A percentile compares a stretch with the other conserved stretches of the same genome.
phyloP scores from a whole-genome alignment of 2,329 filamentous ascomycete genomes.

The Eutypella sp. region DNA sequence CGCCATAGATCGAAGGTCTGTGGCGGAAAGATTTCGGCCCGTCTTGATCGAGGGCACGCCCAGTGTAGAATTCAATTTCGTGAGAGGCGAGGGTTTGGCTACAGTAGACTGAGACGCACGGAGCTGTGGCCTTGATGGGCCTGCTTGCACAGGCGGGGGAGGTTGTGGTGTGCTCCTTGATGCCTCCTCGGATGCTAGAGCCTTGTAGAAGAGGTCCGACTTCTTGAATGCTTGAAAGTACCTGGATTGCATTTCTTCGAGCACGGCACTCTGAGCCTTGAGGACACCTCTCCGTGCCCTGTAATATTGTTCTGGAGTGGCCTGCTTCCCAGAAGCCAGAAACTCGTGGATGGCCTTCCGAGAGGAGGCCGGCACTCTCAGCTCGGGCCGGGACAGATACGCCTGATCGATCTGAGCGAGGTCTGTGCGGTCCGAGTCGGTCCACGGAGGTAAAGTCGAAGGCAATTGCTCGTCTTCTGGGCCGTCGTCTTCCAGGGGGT shows the following conservation, averaged over 20 bases:
- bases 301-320: conserved; percentile 76
- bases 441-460: conserved; percentile 64
- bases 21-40: conserved; percentile 42
- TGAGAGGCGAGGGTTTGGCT: conserved; percentile 39
- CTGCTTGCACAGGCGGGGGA: conserved; percentile 15
- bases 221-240: conserved; percentile 84
- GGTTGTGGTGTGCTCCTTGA: conserved; percentile 32
- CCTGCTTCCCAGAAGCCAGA: conserved; percentile 69
- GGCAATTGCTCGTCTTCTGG: conserved; percentile 64
- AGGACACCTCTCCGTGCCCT: conserved; percentile 77
- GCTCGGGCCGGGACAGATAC: conserved; percentile 76
- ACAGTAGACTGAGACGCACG: conserved; percentile 34
- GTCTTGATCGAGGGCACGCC: conserved; percentile 23
- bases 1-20: conserved; percentile 39
- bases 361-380: conserved; percentile 68
- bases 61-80: conserved; percentile 36
- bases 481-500: conserved; percentile 80
- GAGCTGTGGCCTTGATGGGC: conserved; percentile 22
- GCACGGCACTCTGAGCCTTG: conserved; percentile 72
- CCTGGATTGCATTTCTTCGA: conserved; percentile 77
- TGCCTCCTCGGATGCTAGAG: conserved; percentile 80
- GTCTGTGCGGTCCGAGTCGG: conserved; percentile 78
- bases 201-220: conserved; percentile 95
- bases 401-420: conserved; percentile 87
- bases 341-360: conserved; percentile 71